A percentile compares a stretch with the other conserved stretches of the same genome.
These are phyloP conservation scores for Gaultheria prostrata DNA, from an alignment of 148 eudicot species.

Conservation along the genomic window DNA sequence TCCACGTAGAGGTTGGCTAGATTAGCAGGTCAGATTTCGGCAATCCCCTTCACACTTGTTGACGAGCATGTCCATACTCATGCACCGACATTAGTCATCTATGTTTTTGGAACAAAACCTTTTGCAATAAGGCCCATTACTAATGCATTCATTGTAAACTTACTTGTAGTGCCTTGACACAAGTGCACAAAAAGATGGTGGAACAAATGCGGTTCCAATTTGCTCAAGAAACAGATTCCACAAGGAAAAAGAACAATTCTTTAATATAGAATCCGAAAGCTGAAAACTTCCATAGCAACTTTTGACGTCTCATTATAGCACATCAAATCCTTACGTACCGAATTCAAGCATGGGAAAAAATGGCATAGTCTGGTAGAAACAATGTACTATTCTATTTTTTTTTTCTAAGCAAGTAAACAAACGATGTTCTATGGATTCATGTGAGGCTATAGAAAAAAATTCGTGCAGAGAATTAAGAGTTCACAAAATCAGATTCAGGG, in stretches of 20 bases:
- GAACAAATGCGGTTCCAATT: background rate
- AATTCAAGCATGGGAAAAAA: background rate
- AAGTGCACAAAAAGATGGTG: background rate
- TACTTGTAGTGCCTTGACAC: background rate
- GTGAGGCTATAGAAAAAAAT: background rate
- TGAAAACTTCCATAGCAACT: background rate
- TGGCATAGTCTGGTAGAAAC: background rate
- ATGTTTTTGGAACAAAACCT: no score
- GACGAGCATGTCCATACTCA: background rate
- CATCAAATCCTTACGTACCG: background rate
- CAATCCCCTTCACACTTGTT: background rate
- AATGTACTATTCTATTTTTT: background rate
- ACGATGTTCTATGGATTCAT: background rate
- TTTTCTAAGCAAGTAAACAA: background rate
- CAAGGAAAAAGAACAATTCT: background rate
- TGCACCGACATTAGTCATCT: background rate
- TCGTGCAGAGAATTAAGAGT: background rate
- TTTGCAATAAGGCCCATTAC: background rate
- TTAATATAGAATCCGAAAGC: background rate
- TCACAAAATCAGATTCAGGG: background rate
- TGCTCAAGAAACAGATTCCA: background rate
- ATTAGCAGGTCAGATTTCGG: background rate
- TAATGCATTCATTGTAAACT: background rate
- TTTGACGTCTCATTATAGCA: background rate
- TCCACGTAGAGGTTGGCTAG: background rate